Evolutionary conservation across 345 rosid genomes (phyloP).

Genomic region (Combretum micranthum): DNA sequence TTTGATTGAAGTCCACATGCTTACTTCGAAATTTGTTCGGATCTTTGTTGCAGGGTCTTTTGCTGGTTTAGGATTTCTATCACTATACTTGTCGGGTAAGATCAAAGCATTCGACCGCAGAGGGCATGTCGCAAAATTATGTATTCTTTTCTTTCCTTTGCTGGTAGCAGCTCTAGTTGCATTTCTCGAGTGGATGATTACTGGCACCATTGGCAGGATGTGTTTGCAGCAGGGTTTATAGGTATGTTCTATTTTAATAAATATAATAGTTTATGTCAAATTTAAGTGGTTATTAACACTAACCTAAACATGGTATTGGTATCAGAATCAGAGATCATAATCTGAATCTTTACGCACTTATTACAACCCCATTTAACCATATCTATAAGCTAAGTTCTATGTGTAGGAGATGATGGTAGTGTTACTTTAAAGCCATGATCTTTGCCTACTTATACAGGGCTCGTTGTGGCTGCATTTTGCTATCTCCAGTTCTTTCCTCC

Average conservation of each 20-base stretch:
- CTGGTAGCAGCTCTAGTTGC: slow-evolving; percentile 32
- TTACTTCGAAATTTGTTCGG: neutral
- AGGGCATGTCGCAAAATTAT: slow-evolving; percentile 40
- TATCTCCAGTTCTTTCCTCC: slow-evolving; percentile 80
- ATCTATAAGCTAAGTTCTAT: neutral
- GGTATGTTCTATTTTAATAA: slow-evolving; percentile 25
- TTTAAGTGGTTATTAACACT: too few relatives aligned
- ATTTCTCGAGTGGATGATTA: slow-evolving; percentile 43
- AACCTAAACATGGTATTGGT: too few relatives aligned
- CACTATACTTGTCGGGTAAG: slow-evolving; percentile 40
- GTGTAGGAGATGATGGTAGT: too few relatives aligned
- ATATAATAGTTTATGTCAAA: too few relatives aligned
- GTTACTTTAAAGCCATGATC: too few relatives aligned
- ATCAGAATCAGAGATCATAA: too few relatives aligned
- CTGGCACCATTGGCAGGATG: slow-evolving; percentile 44
- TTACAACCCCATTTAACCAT: too few relatives aligned
- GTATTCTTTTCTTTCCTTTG: slow-evolving; percentile 26
- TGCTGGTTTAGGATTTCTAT: slow-evolving; percentile 35
- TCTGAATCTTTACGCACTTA: too few relatives aligned
- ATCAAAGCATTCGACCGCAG: slow-evolving; percentile 29
- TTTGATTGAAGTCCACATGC: neutral
- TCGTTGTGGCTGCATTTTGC: slow-evolving; percentile 51
- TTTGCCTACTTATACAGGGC: slow-evolving; percentile 24
- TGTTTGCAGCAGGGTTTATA: slow-evolving; percentile 35
- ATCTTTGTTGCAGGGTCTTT: slow-evolving; percentile 26